These are phyloP conservation scores for Penicillium corylophilum DNA, from an alignment of 2,329 filamentous ascomycete genomes.

Conservation along the genomic window DNA sequence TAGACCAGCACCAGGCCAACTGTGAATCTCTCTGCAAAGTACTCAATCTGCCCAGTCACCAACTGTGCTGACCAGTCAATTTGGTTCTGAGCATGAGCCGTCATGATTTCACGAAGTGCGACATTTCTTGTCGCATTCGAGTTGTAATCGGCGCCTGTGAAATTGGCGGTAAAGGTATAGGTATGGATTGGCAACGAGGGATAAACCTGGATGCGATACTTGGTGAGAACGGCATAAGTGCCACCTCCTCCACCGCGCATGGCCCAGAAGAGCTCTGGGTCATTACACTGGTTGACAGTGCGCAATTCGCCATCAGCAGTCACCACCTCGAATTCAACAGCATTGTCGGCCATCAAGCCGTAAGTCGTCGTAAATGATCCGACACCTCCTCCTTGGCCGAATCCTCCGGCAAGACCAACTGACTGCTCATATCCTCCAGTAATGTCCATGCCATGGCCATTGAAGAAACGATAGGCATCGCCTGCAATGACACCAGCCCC, in stretches of 20 bases:
- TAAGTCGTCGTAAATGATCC: constrained; percentile 49
- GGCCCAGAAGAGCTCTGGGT: constrained; percentile 53
- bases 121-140: background rate
- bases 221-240: constrained; percentile 16
- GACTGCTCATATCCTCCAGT: constrained; percentile 20
- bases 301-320: constrained; percentile 42
- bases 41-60: background rate
- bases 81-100: background rate
- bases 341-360: constrained; percentile 51
- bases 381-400: constrained; percentile 54
- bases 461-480: constrained; percentile 8
- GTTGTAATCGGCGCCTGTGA: background rate
- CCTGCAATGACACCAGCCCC: constrained; percentile 15
- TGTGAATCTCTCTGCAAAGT: background rate
- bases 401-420: constrained; percentile 53
- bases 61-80: background rate
- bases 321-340: constrained; percentile 51
- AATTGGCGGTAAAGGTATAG: constrained; percentile 6
- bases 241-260: constrained; percentile 46
- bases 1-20: background rate
- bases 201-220: constrained; percentile 6
- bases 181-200: constrained; percentile 9
- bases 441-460: constrained; percentile 7
- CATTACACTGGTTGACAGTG: constrained; percentile 28
- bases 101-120: background rate